Conservation (phyloP, 495 filamentous ascomycete species). For the Platismatia glauca region DNA sequence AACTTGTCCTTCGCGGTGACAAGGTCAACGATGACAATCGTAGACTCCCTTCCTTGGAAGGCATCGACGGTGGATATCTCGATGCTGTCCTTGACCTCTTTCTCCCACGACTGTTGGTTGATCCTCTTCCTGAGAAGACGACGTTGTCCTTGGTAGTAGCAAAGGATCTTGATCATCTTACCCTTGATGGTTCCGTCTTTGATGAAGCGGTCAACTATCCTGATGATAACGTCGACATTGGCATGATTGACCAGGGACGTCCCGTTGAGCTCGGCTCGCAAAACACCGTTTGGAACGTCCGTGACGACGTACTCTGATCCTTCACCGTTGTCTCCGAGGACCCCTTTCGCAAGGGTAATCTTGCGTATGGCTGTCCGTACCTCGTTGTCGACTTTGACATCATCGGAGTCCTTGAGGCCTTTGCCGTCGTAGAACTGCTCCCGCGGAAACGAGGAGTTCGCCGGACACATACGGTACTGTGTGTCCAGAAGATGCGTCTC, state of each 20-base stretch:
- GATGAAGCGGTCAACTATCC: neutral
- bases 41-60: neutral
- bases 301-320: neutral
- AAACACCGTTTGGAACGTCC: neutral
- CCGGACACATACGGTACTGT: neutral
- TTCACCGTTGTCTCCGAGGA: neutral
- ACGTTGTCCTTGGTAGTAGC: neutral
- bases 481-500: neutral
- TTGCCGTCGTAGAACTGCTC: neutral
- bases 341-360: neutral
- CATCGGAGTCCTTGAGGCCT: neutral
- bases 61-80: neutral
- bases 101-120: too few relatives aligned
- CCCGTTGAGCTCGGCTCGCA: neutral
- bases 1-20: neutral
- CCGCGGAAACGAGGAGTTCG: neutral
- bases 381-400: neutral
- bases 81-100: neutral
- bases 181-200: rapidly evolving
- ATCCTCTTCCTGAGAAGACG: neutral
- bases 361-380: neutral
- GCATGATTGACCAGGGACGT: neutral
- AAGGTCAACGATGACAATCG: neutral
- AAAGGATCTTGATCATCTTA: neutral
- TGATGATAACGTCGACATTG: neutral